Conservation (phyloP, 2,329 filamentous ascomycete genomes). For the Pezicula neosporulosa region DNA sequence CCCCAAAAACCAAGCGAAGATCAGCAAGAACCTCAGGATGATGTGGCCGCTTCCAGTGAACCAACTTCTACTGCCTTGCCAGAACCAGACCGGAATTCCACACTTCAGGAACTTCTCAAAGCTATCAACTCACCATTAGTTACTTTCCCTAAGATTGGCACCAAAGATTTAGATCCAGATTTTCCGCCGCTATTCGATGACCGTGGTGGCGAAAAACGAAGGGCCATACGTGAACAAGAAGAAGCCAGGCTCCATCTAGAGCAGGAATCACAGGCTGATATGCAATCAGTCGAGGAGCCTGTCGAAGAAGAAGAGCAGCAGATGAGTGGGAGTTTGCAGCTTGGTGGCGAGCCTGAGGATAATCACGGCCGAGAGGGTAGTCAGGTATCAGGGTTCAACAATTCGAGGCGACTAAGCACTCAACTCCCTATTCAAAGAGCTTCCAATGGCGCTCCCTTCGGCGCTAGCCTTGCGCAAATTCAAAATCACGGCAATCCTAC, state of each 20-base stretch:
- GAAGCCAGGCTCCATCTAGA: slow-evolving; percentile 50
- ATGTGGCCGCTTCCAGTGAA: slow-evolving; percentile 2
- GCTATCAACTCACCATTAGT: slow-evolving; percentile 44
- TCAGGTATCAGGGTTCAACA: slow-evolving; percentile 36
- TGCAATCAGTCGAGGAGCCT: slow-evolving; percentile 41
- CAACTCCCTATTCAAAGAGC: slow-evolving; percentile 75
- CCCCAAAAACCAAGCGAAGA: slow-evolving; percentile 16
- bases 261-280: slow-evolving; percentile 47
- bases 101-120: slow-evolving; percentile 38
- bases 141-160: slow-evolving; percentile 37
- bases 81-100: slow-evolving; percentile 15
- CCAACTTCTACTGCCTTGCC: slow-evolving; percentile 9
- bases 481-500: slow-evolving; percentile 50
- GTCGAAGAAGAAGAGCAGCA: slow-evolving; percentile 73
- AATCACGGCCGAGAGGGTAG: slow-evolving; percentile 46
- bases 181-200: slow-evolving; percentile 81
- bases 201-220: slow-evolving; percentile 77
- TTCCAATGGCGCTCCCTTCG: slow-evolving; percentile 48
- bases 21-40: slow-evolving; percentile 7
- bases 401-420: slow-evolving; percentile 59
- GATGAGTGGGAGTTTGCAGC: slow-evolving; percentile 71
- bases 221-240: slow-evolving; percentile 70
- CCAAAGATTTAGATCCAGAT: slow-evolving; percentile 32
- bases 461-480: slow-evolving; percentile 48
- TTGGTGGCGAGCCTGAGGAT: slow-evolving; percentile 92